Base-by-base conservation (phyloP, 495 filamentous ascomycete species). In the Podospora fimiseda region DNA sequence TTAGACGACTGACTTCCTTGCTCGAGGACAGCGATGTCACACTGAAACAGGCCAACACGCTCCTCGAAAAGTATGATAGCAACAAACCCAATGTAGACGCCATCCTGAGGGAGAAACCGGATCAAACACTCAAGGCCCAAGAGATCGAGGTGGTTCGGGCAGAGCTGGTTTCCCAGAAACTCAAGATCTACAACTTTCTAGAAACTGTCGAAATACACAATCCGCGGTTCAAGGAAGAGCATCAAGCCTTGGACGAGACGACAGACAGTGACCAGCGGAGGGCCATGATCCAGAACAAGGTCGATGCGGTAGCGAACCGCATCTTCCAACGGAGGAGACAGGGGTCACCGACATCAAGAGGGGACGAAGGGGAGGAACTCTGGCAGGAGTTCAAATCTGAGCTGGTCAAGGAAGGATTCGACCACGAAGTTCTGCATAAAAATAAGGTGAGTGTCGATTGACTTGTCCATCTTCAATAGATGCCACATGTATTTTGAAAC, bases 371-470 rank as follows among this genome's bases (percentile, higher is more conserved):
- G 11, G 78, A 74, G 20, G 73, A 73, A 16, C 66, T 77, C 3
- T 82, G 80, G 79, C 72, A 70, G 43, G 66, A 72, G 47, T 80
- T 83, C 57, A 66, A 71, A 45, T 57, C 68, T n/a, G 78, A 79
- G 55, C 61, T 83, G 16, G 65, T 77, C 15, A 63, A 64, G 18
- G 74, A 77, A 39, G 80, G 79, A 16, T 80, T 81, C 56, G 74
- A 72, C 2, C 68, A 67, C 50, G 65, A 74, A 2, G 65, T 80
- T 14, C 59, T 82, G 40, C 63, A 63, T 43, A 71, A 74, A 43
- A 73, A 81, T 59, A 76, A 78, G 70, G 73, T 79, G 57, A 41
- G 68, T 33, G 16, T 13, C 14, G 44, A n/a, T n/a, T 33, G 2
- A 24, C 23, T 23, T 39, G 16, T 16, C 13, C 21, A 20, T 15